Evolutionary conservation across 257 asterid species (phyloP).

Genomic region (Solanum rostratum): DNA sequence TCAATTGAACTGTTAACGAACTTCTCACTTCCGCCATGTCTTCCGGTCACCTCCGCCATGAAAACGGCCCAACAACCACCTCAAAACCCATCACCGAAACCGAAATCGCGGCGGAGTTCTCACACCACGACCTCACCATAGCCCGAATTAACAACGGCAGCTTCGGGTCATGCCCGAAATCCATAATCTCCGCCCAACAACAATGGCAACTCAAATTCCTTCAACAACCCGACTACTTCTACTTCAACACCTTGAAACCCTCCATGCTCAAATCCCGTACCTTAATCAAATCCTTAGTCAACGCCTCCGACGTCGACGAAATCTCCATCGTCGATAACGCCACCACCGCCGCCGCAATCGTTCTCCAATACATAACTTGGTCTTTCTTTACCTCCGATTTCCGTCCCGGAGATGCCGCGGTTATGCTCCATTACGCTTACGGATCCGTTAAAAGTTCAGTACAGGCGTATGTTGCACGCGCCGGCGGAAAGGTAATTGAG

Average conservation of each 20-base stretch:
- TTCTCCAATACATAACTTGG: slow-evolving; percentile 64
- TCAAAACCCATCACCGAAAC: slow-evolving; percentile 10
- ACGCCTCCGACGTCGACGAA: slow-evolving; percentile 65
- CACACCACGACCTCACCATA: slow-evolving; percentile 57
- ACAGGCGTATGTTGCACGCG: slow-evolving; percentile 67
- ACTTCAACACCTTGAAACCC: slow-evolving; percentile 52
- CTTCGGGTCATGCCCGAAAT: slow-evolving; percentile 78
- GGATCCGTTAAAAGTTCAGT: slow-evolving; percentile 80
- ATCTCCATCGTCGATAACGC: slow-evolving; percentile 86
- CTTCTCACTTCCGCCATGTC: slow-evolving; percentile 8
- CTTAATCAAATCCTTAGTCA: slow-evolving; percentile 43
- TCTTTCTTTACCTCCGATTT: slow-evolving; percentile 38
- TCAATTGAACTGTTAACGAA: not conserved
- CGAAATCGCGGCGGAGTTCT: slow-evolving; percentile 54
- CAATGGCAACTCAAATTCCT: slow-evolving; percentile 63
- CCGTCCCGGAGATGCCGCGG: slow-evolving; percentile 47
- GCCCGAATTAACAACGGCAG: slow-evolving; percentile 91
- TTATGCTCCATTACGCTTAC: slow-evolving; percentile 76
- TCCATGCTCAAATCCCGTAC: slow-evolving; percentile 43
- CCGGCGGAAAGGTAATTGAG: slow-evolving; percentile 75
- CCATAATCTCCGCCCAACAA: slow-evolving; percentile 65
- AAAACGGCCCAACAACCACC: not conserved
- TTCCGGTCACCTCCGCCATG: not conserved
- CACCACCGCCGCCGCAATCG: slow-evolving; percentile 83
- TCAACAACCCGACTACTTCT: slow-evolving; percentile 70